Conservation (phyloP, 352 stramenopile genomes). For the Pythium phragmitis region DNA sequence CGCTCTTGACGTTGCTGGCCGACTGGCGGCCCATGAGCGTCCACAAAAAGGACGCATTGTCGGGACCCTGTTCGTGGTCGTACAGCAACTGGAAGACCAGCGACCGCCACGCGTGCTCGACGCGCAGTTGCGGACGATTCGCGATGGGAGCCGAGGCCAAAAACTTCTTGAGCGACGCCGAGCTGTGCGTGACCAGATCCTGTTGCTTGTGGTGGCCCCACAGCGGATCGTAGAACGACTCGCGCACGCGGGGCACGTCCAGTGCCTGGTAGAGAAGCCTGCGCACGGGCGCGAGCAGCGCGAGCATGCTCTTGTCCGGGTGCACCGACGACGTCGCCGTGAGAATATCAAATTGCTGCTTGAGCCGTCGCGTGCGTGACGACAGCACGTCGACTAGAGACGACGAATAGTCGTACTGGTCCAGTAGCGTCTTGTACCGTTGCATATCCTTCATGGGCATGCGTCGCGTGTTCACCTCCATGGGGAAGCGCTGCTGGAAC, state of each 20-base stretch:
- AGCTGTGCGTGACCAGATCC: background rate
- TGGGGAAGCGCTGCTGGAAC: conserved; percentile 54
- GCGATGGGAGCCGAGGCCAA: conserved; percentile 29
- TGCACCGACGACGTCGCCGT: conserved; percentile 15
- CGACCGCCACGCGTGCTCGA: conserved; percentile 44
- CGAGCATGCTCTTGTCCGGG: conserved; percentile 36
- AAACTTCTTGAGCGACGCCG: conserved; percentile 33
- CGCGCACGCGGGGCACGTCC: conserved; percentile 39
- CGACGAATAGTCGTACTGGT: conserved; percentile 50
- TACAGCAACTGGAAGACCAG: conserved; percentile 56
- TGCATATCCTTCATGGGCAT: conserved; percentile 45
- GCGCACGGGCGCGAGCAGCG: conserved; percentile 39
- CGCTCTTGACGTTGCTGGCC: conserved; percentile 36
- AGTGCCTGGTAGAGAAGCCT: conserved; percentile 57
- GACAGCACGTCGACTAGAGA: conserved; percentile 72
- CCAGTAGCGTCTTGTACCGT: conserved; percentile 56
- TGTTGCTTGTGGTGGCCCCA: conserved; percentile 12
- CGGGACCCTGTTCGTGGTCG: conserved; percentile 19
- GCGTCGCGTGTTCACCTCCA: conserved; percentile 18
- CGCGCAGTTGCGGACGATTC: conserved; percentile 28
- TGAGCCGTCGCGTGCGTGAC: conserved; percentile 40
- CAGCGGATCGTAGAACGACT: conserved; percentile 26
- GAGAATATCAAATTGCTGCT: conserved; percentile 58
- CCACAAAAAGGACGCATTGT: conserved; percentile 34
- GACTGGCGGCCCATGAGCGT: conserved; percentile 42